Conservation (phyloP, 2,329 filamentous ascomycete species). For the Emergomyces pasteurianus region DNA sequence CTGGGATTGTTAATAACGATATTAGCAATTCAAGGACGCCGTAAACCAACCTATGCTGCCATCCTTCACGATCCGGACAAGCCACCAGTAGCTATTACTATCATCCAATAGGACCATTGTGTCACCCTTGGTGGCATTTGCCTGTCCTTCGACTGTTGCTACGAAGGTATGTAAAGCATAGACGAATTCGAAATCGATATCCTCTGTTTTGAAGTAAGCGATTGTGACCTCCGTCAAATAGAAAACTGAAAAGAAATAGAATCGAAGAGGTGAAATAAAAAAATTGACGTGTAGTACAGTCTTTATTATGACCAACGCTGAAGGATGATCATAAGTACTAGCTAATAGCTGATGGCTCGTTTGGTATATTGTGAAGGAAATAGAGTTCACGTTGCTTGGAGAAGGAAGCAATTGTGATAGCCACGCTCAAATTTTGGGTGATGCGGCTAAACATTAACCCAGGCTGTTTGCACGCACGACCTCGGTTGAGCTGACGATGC, state of each 20-base stretch:
- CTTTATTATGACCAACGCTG: neutral
- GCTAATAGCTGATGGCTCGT: neutral
- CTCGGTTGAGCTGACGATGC: neutral
- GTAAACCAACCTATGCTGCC: conserved; percentile 64
- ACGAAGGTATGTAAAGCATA: conserved; percentile 97
- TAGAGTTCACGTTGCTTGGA: neutral
- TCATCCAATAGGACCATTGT: conserved; percentile 98
- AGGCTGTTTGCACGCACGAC: neutral
- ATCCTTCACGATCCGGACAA: conserved; percentile 93
- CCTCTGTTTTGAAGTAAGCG: conserved; percentile 70
- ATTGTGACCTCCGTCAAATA: conserved; percentile 26
- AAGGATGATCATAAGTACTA: neutral
- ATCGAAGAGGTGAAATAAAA: neutral
- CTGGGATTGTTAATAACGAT: conserved; percentile 38
- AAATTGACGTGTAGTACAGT: neutral
- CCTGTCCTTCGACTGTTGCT: conserved; percentile 93
- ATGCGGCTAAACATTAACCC: neutral
- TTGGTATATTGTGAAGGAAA: neutral
- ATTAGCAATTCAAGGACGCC: neutral
- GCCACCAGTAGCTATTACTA: conserved; percentile 99
- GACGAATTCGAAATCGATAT: conserved; percentile 99
- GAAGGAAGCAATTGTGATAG: neutral
- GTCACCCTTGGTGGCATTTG: conserved; percentile 95
- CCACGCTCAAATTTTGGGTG: neutral
- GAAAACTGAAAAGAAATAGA: neutral